Evolutionary conservation across 1,284 basidiomycete species (phyloP).

Genomic region (Rugosomyces carneus): DNA sequence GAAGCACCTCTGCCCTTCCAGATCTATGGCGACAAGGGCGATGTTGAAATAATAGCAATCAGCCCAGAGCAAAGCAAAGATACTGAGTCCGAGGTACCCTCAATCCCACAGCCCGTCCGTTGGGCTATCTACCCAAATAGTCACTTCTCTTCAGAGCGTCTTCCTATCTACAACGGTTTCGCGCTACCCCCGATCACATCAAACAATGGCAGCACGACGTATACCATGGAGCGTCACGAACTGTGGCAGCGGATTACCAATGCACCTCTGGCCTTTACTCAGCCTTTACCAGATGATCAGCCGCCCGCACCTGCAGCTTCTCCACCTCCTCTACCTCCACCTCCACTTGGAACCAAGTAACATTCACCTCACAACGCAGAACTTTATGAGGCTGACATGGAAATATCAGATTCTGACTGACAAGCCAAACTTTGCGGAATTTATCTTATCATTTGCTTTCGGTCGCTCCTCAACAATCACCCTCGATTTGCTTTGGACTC

Average conservation of each 20-base stretch:
- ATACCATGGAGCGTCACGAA: conserved; percentile 30
- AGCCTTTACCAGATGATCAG: background rate
- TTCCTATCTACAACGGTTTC: conserved; percentile 47
- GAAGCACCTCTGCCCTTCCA: conserved; percentile 25
- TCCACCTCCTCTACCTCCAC: conserved; percentile 1
- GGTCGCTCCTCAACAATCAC: too few species aligned
- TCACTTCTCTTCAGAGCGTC: conserved; percentile 50
- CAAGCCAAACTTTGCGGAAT: background rate
- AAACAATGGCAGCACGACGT: conserved; percentile 27
- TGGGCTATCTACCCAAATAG: conserved; percentile 61
- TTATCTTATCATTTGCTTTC: too few species aligned
- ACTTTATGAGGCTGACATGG: conserved; percentile 30
- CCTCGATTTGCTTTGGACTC: too few species aligned
- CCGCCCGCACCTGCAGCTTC: background rate
- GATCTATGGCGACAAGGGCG: conserved; percentile 30
- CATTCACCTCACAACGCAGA: conserved; percentile 15
- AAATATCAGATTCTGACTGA: conserved; percentile 28
- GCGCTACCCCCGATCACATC: conserved; percentile 29
- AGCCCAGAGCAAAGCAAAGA: background rate
- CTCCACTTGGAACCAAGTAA: conserved; percentile 17
- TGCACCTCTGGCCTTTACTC: background rate
- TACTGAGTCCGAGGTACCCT: conserved; percentile 5
- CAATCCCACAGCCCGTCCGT: conserved; percentile 25
- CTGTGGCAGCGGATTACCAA: conserved; percentile 34
- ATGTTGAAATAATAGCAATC: conserved; percentile 21